phyloP scores from a whole-genome alignment of 352 stramenopile genomes.

The Thalassiosira hispida region DNA sequence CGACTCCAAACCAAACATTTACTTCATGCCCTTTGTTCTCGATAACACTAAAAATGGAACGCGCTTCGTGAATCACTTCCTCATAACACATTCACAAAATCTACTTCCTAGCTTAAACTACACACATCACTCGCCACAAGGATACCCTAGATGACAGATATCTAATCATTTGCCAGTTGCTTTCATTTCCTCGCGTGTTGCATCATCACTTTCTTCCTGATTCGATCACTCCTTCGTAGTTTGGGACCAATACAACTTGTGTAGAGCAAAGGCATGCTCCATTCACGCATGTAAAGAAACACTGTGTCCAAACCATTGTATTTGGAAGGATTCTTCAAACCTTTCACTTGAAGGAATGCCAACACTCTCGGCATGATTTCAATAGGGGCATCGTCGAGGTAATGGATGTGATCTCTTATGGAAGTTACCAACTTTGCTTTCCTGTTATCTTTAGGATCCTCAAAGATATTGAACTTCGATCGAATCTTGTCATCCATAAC shows the following conservation, averaged over 20 bases:
- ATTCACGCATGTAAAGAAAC: not conserved
- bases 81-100: too few species aligned
- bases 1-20: too few species aligned
- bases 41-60: too few species aligned
- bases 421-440: not conserved
- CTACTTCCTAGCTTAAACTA: too few species aligned
- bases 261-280: not conserved
- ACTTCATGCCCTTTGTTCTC: too few species aligned
- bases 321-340: not conserved
- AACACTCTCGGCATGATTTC: slow-evolving; percentile 22
- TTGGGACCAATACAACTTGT: not conserved
- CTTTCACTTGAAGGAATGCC: slow-evolving; percentile 33
- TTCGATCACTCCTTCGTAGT: not conserved
- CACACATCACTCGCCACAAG: too few species aligned
- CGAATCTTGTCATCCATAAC: too few species aligned
- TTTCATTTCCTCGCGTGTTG: too few species aligned
- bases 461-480: not conserved
- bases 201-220: not conserved
- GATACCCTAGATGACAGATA: too few species aligned
- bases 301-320: slow-evolving; percentile 10
- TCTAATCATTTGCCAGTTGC: too few species aligned
- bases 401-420: not conserved
- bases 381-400: slow-evolving; percentile 10
- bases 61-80: too few species aligned
- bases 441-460: not conserved